phyloP scores from a whole-genome alignment of 306 rosid genomes.

The Cicer bijugum region DNA sequence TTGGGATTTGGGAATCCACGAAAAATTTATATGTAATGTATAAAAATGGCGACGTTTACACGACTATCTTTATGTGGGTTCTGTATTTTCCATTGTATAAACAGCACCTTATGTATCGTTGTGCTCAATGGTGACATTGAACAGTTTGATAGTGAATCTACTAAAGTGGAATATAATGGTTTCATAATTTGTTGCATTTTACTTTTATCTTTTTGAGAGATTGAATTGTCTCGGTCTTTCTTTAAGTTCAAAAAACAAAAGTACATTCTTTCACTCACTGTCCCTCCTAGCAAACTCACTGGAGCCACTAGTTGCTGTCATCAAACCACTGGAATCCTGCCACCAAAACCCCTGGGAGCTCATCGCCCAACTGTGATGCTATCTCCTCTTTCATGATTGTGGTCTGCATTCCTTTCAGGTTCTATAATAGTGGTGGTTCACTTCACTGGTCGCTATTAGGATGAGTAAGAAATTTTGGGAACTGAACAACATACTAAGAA shows the following conservation, averaged over 20 bases:
- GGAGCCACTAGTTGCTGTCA: too few relatives aligned
- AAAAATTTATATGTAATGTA: not conserved
- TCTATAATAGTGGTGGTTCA: too few relatives aligned
- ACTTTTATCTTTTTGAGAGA: not conserved
- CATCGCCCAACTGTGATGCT: too few relatives aligned
- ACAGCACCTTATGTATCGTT: not conserved
- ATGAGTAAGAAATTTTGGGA: too few relatives aligned
- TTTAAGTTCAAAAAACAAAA: not conserved
- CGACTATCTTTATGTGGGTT: not conserved
- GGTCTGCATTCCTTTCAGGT: too few relatives aligned
- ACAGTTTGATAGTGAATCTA: not conserved
- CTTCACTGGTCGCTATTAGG: too few relatives aligned
- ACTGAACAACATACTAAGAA: too few relatives aligned
- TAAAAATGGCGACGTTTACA: not conserved
- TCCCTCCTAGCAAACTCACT: too few relatives aligned
- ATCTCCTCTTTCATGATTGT: too few relatives aligned
- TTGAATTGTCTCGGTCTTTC: not conserved
- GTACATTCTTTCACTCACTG: too few relatives aligned
- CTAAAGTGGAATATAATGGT: not conserved
- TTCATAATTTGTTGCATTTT: not conserved
- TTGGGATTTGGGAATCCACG: slow-evolving; percentile 9
- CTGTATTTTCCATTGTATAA: slow-evolving; percentile 8
- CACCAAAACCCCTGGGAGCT: too few relatives aligned
- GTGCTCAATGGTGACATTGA: not conserved
- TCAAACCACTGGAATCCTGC: too few relatives aligned